Percentiles rank a stretch among this genome's conserved stretches.
phyloP scores from a whole-genome alignment of 208 protist species.

The Naegleria fowleri region DNA sequence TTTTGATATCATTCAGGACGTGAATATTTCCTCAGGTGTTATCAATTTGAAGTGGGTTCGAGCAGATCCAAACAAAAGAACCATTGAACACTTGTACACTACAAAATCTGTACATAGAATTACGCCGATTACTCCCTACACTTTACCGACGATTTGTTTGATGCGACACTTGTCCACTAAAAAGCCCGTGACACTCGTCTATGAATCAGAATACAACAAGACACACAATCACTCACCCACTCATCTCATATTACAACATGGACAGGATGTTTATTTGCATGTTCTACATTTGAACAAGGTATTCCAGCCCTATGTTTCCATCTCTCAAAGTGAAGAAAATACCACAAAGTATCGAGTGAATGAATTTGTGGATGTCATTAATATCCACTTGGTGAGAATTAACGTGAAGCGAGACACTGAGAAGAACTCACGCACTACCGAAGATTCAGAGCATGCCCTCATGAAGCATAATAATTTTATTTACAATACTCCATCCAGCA shows the following conservation, averaged over 20 bases:
- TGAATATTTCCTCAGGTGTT: not conserved
- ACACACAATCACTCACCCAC: not conserved
- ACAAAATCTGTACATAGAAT: constrained; percentile 17
- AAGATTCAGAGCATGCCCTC: no score
- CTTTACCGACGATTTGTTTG: not conserved
- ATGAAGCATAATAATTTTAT: constrained; percentile 9
- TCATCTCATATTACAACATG: constrained; percentile 19
- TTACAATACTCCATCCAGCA: not conserved
- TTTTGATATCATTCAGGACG: not conserved
- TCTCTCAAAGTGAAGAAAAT: not conserved
- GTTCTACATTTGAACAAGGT: not conserved
- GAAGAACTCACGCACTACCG: not conserved
- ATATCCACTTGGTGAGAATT: not conserved
- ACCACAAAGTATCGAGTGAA: not conserved
- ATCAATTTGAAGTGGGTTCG: not conserved
- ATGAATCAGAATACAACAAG: not conserved
- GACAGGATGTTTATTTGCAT: constrained; percentile 16
- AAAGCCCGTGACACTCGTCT: not conserved
- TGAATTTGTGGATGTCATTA: constrained; percentile 16
- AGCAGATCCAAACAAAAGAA: constrained; percentile 2
- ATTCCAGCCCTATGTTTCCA: not conserved
- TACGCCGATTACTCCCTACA: not conserved
- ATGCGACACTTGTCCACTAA: constrained; percentile 9
- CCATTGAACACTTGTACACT: constrained; percentile 1
- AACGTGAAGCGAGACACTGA: not conserved